A percentile compares a stretch with the other conserved stretches of the same genome.
Conservation (phyloP, 1,139 yeast species). For the Scheffersomyces lignicola region DNA sequence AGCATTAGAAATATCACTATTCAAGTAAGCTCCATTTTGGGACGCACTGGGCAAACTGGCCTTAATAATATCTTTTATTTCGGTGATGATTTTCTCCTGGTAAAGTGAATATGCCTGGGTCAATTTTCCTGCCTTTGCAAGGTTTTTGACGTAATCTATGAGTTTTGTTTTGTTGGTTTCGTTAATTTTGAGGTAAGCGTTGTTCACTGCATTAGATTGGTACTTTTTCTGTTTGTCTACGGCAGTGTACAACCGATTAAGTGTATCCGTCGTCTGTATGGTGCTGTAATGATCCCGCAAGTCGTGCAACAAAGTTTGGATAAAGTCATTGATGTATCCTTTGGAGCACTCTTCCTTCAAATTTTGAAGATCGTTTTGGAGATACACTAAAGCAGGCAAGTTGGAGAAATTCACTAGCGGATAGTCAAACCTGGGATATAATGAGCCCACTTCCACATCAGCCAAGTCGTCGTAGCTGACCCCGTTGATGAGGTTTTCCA, state of each 20-base stretch:
- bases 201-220: constrained; percentile 18
- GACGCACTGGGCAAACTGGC: constrained; percentile 50
- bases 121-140: constrained; percentile 64
- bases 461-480: constrained; percentile 24
- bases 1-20: constrained; percentile 22
- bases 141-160: constrained; percentile 49
- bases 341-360: constrained; percentile 64
- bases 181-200: constrained; percentile 33
- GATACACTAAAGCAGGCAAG: constrained; percentile 58
- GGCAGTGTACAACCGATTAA: constrained; percentile 47
- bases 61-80: constrained; percentile 72
- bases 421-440: constrained; percentile 49
- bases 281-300: constrained; percentile 55
- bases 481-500: constrained; percentile 61
- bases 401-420: constrained; percentile 51
- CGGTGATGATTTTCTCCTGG: constrained; percentile 66
- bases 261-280: constrained; percentile 49
- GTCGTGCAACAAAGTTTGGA: constrained; percentile 57
- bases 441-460: constrained; percentile 20
- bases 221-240: constrained; percentile 24
- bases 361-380: constrained; percentile 52
- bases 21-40: constrained; percentile 9
- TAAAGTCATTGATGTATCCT: constrained; percentile 59
- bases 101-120: constrained; percentile 64
- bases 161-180: constrained; percentile 40